These are phyloP conservation scores for Cupressus sempervirens DNA, from an alignment of 75 land plant species.

Conservation along the genomic window DNA sequence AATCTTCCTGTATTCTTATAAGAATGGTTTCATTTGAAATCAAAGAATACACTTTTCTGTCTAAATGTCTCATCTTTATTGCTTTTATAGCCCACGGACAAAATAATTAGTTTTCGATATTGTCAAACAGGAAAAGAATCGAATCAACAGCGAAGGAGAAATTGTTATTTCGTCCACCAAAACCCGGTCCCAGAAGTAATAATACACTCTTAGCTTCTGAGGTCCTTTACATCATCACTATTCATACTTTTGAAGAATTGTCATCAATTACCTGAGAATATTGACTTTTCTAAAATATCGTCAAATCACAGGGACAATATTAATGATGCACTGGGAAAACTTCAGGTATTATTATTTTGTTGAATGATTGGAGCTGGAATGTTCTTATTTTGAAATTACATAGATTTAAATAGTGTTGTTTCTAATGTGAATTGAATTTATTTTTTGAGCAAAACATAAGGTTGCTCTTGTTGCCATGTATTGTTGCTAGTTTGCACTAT, in stretches of 20 bases:
- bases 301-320: constrained; percentile 75
- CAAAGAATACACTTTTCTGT: not conserved
- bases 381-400: not conserved
- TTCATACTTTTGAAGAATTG: not conserved
- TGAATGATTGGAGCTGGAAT: not conserved
- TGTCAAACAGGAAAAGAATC: constrained; percentile 76
- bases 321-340: constrained; percentile 83
- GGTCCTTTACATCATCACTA: not conserved
- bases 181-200: constrained; percentile 91
- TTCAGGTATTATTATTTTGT: constrained; percentile 49
- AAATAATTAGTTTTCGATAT: not conserved
- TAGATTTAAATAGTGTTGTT: not conserved
- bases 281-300: not conserved
- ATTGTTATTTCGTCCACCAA: constrained; percentile 88
- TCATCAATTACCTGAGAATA: not conserved
- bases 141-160: constrained; percentile 96
- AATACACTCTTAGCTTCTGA: constrained; percentile 3
- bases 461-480: not conserved
- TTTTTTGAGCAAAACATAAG: not conserved
- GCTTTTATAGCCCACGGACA: not conserved
- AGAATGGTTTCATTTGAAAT: not conserved
- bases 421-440: not conserved
- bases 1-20: not conserved
- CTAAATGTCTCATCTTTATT: not conserved
- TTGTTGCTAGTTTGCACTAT: not conserved